A percentile compares a stretch with the other conserved stretches of the same genome.
phyloP scores from a whole-genome alignment of 148 eudicot genomes.

The Mesembryanthemum crystallinum region DNA sequence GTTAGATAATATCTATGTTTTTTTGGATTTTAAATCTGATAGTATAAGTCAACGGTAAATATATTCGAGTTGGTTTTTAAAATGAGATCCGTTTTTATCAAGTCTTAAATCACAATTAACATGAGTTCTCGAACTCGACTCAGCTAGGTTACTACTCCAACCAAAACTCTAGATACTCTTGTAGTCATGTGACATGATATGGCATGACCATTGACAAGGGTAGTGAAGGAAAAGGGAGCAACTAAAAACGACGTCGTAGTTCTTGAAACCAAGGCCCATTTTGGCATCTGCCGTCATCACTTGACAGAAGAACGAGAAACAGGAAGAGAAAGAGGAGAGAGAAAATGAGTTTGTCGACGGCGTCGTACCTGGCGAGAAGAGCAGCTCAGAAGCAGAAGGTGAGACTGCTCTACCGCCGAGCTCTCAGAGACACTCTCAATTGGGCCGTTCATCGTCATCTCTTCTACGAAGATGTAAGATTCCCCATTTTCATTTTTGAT shows the following conservation, averaged over 20 bases:
- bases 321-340: constrained; percentile 23
- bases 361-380: constrained; percentile 71
- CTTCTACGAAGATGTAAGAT: constrained; percentile 75
- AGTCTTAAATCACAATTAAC: no score
- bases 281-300: background rate
- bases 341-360: constrained; percentile 49
- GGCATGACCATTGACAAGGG: no score
- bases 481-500: constrained; percentile 24
- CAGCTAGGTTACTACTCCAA: no score
- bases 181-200: no score
- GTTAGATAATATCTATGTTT: no score
- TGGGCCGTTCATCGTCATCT: constrained; percentile 99
- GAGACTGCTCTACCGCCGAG: constrained; percentile 66
- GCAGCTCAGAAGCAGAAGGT: constrained; percentile 89
- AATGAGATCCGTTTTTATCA: no score
- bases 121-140: no score
- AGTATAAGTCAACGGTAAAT: no score
- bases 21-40: no score
- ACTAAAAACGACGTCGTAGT: constrained; percentile 23
- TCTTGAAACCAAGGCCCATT: background rate
- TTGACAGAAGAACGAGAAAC: background rate
- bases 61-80: no score
- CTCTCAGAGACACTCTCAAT: constrained; percentile 85
- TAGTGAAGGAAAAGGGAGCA: no score
- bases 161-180: no score